A percentile compares a stretch with the other conserved stretches of the same genome.
Conservation (phyloP, 495 filamentous ascomycete genomes). For the Glarea lozoyensis region DNA sequence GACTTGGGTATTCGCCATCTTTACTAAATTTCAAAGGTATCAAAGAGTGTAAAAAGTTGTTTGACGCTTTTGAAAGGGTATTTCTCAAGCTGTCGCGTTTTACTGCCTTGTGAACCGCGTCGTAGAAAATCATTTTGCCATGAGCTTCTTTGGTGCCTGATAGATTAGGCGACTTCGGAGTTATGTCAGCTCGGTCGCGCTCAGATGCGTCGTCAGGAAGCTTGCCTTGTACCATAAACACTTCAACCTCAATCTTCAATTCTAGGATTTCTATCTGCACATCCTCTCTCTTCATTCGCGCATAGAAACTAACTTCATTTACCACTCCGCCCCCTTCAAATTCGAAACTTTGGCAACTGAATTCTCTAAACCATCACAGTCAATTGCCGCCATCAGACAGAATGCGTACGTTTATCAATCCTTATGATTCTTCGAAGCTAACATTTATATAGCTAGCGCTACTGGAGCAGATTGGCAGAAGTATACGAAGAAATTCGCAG, state of each 20-base stretch:
- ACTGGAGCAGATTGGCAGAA: conserved; percentile 95
- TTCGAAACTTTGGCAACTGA: not conserved
- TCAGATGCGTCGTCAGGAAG: not conserved
- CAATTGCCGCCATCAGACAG: not conserved
- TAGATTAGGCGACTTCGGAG: too few species aligned
- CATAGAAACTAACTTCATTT: not conserved
- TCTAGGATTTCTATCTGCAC: not conserved
- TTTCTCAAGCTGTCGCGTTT: not conserved
- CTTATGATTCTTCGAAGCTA: not conserved
- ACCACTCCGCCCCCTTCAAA: not conserved
- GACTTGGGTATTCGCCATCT: conserved; percentile 56
- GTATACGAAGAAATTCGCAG: conserved; percentile 90
- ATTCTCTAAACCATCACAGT: not conserved
- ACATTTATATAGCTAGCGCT: conserved; percentile 50
- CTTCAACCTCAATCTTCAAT: conserved; percentile 8
- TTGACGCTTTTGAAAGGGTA: not conserved
- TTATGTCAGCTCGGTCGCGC: conserved; percentile 1
- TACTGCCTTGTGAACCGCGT: not conserved
- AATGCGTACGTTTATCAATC: not conserved
- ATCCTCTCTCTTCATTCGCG: not conserved
- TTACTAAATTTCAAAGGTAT: conserved; percentile 20
- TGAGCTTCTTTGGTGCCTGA: too few species aligned
- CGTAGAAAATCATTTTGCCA: not conserved
- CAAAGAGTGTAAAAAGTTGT: not conserved
- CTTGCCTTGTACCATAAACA: not conserved